Conservation (phyloP, 345 rosid species). For the Chamaenerion angustifolium region DNA sequence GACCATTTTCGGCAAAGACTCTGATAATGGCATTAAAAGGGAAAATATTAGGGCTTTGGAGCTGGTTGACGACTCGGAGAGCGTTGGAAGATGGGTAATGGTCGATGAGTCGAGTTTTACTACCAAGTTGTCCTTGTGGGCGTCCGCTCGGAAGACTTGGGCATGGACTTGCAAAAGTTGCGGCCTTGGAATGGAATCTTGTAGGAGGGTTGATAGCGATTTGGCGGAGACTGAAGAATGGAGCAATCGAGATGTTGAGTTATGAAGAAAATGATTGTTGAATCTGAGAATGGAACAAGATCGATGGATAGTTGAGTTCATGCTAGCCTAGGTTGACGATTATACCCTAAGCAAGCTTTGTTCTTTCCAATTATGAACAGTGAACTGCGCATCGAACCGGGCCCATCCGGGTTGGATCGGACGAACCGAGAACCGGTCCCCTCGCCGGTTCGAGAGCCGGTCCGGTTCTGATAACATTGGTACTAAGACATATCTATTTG, state of each 20-base stretch:
- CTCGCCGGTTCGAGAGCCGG: too few relatives aligned
- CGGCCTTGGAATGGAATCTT: slow-evolving; percentile 13
- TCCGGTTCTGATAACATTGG: too few relatives aligned
- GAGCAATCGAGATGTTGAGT: neutral
- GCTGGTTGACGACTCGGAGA: slow-evolving; percentile 16
- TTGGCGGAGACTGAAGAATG: slow-evolving; percentile 1
- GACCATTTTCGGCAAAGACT: slow-evolving; percentile 17
- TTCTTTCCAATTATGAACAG: too few relatives aligned
- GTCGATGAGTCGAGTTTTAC: slow-evolving; percentile 28
- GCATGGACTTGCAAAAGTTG: slow-evolving; percentile 31
- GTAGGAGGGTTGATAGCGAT: slow-evolving; percentile 15
- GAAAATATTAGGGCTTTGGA: slow-evolving; percentile 23
- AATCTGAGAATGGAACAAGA: neutral
- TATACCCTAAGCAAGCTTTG: too few relatives aligned
- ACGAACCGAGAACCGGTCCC: too few relatives aligned
- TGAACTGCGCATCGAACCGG: too few relatives aligned
- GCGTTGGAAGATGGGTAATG: slow-evolving; percentile 16
- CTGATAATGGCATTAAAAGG: slow-evolving; percentile 37
- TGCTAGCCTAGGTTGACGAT: too few relatives aligned
- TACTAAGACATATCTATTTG: too few relatives aligned
- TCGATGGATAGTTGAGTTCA: too few relatives aligned
- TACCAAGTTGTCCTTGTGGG: slow-evolving; percentile 23
- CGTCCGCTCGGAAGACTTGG: slow-evolving; percentile 10
- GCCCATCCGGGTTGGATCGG: too few relatives aligned
- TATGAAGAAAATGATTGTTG: neutral